These are phyloP conservation scores for Trametes cubensis DNA, from an alignment of 768 basidiomycete species.

Conservation along the genomic window DNA sequence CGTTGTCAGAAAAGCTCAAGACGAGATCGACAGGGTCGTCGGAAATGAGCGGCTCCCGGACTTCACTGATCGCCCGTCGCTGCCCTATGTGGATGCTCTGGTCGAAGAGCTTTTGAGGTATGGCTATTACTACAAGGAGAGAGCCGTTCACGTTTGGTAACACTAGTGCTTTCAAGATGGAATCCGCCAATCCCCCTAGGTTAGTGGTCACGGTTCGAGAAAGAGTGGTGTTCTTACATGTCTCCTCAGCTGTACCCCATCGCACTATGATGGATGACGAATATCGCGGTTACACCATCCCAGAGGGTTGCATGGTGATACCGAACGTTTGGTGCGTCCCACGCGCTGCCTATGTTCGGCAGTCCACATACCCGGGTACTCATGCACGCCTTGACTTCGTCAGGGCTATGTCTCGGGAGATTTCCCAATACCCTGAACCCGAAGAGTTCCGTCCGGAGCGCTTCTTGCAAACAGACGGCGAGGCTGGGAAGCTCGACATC, in stretches of 20 bases:
- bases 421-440: conserved; percentile 42
- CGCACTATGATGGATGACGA: conserved; percentile 25
- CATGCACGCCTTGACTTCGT: not conserved
- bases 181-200: conserved; percentile 14
- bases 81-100: conserved; percentile 45
- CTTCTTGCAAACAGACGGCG: not conserved
- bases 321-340: conserved; percentile 24
- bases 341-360: no score
- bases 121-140: not conserved
- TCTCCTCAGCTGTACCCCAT: conserved; percentile 28
- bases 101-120: conserved; percentile 37
- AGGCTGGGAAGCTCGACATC: conserved; percentile 44
- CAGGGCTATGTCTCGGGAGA: conserved; percentile 33
- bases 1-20: conserved; percentile 41
- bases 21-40: conserved; percentile 45
- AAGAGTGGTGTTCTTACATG: not conserved
- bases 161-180: conserved; percentile 1
- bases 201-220: not conserved
- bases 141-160: not conserved
- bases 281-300: conserved; percentile 32
- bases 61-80: conserved; percentile 39
- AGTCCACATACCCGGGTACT: no score
- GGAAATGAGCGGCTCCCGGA: conserved; percentile 42
- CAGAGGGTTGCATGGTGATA: conserved; percentile 30
- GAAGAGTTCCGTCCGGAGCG: conserved; percentile 52